Evolutionary conservation across 176 grass and related monocot species (phyloP).

Genomic region (Cenchrus purpureus): DNA sequence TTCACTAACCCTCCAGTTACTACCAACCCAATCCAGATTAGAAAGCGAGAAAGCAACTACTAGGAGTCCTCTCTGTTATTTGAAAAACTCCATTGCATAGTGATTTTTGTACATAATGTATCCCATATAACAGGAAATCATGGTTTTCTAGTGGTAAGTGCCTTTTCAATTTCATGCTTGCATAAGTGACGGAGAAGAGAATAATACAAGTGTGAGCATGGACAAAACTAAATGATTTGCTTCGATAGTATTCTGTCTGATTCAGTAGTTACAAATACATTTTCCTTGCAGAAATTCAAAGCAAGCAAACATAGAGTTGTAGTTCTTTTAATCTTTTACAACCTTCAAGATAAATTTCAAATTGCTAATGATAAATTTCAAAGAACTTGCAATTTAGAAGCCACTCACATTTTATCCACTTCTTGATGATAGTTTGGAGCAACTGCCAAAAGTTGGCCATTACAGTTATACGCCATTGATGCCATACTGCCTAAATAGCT

Average conservation of each 20-base stretch:
- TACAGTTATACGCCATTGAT: constrained; percentile 59
- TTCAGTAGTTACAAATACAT: neutral
- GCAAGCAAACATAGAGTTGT: neutral
- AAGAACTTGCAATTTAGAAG: neutral
- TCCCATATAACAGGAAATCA: neutral
- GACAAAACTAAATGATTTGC: neutral
- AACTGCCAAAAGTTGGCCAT: constrained; percentile 64
- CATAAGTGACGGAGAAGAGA: neutral
- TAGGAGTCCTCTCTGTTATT: neutral
- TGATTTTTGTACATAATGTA: neutral
- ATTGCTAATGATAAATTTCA: constrained; percentile 19
- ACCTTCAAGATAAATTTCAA: constrained; percentile 32
- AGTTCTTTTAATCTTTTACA: neutral
- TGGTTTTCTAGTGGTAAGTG: neutral
- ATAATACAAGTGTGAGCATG: neutral
- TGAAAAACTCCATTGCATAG: too few relatives aligned
- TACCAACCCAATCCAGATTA: neutral
- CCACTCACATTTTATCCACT: constrained; percentile 62
- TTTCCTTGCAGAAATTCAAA: neutral
- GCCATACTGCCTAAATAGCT: constrained; percentile 59
- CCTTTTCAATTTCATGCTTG: neutral
- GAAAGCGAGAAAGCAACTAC: neutral
- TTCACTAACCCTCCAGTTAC: neutral
- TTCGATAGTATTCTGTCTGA: neutral
- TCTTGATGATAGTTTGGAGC: constrained; percentile 57